A percentile compares a stretch with the other conserved stretches of the same genome.
These are phyloP conservation scores for Penicillium paxilli DNA, from an alignment of 495 filamentous ascomycete genomes.

Conservation along the genomic window DNA sequence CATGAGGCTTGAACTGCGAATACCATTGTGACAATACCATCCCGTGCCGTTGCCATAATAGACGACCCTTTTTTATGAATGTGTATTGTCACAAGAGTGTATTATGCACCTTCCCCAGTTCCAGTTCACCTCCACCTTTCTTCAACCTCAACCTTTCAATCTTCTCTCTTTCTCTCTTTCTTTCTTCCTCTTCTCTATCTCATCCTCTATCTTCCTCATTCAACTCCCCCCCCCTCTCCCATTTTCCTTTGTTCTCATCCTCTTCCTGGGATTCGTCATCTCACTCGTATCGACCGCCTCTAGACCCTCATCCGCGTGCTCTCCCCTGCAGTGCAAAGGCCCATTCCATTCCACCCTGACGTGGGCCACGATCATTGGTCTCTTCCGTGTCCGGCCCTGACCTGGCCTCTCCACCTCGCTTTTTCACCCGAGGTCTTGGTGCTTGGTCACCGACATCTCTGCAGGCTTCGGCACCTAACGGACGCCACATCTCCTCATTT, in stretches of 20 bases:
- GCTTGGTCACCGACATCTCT: constrained; percentile 29
- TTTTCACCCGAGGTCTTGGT: constrained; percentile 24
- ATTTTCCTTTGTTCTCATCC: not conserved
- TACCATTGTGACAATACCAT: not conserved
- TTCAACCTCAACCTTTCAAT: constrained; percentile 1
- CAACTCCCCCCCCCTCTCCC: not conserved
- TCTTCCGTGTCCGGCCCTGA: constrained; percentile 30
- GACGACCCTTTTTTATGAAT: constrained; percentile 10
- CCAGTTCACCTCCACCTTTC: constrained; percentile 1
- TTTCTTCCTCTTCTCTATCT: constrained; percentile 1
- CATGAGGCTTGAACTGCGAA: constrained; percentile 4
- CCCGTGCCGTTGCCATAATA: not conserved
- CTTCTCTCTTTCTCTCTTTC: constrained; percentile 7
- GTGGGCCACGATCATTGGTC: constrained; percentile 45
- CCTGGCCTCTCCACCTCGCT: constrained; percentile 25
- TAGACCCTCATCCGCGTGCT: constrained; percentile 26
- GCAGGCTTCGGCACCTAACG: constrained; percentile 17
- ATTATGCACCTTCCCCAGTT: not conserved
- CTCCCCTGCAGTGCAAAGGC: constrained; percentile 25
- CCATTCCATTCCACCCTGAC: constrained; percentile 32
- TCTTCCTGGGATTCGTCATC: constrained; percentile 1
- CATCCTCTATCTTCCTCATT: constrained; percentile 7
- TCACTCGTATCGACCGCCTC: constrained; percentile 15
- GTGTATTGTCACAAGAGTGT: not conserved
- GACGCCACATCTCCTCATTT: constrained; percentile 22